Evolutionary conservation across 768 basidiomycete species (phyloP).

Genomic region (Mycena olivaceomarginata): DNA sequence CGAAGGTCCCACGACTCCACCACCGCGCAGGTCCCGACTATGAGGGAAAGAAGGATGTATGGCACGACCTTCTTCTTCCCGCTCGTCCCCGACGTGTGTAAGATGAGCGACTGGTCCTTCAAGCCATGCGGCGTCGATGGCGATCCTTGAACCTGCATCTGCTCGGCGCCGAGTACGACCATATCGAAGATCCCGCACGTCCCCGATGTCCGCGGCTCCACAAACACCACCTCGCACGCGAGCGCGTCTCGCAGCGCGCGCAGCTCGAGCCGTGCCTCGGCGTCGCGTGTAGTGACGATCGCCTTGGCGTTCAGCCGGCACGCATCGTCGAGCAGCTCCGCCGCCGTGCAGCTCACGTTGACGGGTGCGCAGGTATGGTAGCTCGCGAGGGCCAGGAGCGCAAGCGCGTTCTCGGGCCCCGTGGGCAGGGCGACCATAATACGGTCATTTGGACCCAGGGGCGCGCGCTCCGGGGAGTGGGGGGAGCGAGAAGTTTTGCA

Average conservation of each 20-base stretch:
- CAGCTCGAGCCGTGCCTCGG: slow-evolving; percentile 60
- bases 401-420: slow-evolving; percentile 67
- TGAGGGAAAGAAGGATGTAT: slow-evolving; percentile 64
- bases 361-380: slow-evolving; percentile 70
- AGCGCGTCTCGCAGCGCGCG: slow-evolving; percentile 56
- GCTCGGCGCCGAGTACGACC: slow-evolving; percentile 50
- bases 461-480: slow-evolving; percentile 45
- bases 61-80: slow-evolving; percentile 73
- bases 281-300: slow-evolving; percentile 64
- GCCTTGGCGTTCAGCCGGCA: slow-evolving; percentile 61
- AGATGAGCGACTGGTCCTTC: slow-evolving; percentile 69
- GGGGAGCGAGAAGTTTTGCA: slow-evolving; percentile 64
- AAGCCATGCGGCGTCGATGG: slow-evolving; percentile 59
- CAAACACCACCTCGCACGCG: slow-evolving; percentile 61
- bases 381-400: slow-evolving; percentile 61
- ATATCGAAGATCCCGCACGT: slow-evolving; percentile 64
- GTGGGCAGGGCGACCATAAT: slow-evolving; percentile 67
- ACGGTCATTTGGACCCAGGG: slow-evolving; percentile 64
- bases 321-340: slow-evolving; percentile 66
- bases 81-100: slow-evolving; percentile 78
- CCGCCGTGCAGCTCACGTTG: slow-evolving; percentile 66
- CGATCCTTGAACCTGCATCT: slow-evolving; percentile 31
- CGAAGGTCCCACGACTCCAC: slow-evolving; percentile 65
- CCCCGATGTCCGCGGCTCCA: slow-evolving; percentile 55
- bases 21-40: slow-evolving; percentile 67